phyloP scores from a whole-genome alignment of 371 early-diverging fungal genomes.

The Mortierella sp. region DNA sequence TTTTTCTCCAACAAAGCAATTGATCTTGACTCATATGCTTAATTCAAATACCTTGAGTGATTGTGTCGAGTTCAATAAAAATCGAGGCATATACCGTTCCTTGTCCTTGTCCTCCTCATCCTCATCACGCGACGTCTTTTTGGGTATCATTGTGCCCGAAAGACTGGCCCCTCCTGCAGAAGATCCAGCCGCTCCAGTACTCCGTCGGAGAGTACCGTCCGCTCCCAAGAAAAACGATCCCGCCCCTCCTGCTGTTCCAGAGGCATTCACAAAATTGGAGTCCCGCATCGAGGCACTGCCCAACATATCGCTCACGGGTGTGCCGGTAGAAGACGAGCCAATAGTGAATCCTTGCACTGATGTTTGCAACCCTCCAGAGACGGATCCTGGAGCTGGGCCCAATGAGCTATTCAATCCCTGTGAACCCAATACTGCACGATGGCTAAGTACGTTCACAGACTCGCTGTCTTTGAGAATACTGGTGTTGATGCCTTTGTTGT shows the following conservation, averaged over 20 bases:
- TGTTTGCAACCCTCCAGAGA: slow-evolving; percentile 23
- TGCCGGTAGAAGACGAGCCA: neutral
- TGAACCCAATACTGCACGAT: slow-evolving; percentile 13
- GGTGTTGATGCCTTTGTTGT: no score
- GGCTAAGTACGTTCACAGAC: slow-evolving; percentile 38
- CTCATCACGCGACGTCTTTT: slow-evolving; percentile 14
- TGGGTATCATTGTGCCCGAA: neutral
- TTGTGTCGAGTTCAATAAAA: slow-evolving; percentile 16
- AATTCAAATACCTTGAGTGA: slow-evolving; percentile 25
- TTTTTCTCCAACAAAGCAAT: no score
- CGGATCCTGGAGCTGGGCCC: slow-evolving; percentile 46
- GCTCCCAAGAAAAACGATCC: slow-evolving; percentile 22
- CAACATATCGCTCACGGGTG: slow-evolving; percentile 19
- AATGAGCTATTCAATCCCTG: slow-evolving; percentile 35
- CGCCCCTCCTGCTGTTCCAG: neutral
- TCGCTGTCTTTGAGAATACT: slow-evolving; percentile 20
- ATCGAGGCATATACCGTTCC: slow-evolving; percentile 37
- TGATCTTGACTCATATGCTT: no score
- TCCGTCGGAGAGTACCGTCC: slow-evolving; percentile 18
- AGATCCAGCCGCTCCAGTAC: neutral
- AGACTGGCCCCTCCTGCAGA: neutral
- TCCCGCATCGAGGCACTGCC: slow-evolving; percentile 9
- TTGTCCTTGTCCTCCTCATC: slow-evolving; percentile 51
- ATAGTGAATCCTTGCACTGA: slow-evolving; percentile 9
- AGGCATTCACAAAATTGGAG: slow-evolving; percentile 1